Percentiles rank a stretch among this genome's conserved stretches.
Conservation (phyloP, 2,329 filamentous ascomycete genomes). For the Myriosclerotinia scirpicola region DNA sequence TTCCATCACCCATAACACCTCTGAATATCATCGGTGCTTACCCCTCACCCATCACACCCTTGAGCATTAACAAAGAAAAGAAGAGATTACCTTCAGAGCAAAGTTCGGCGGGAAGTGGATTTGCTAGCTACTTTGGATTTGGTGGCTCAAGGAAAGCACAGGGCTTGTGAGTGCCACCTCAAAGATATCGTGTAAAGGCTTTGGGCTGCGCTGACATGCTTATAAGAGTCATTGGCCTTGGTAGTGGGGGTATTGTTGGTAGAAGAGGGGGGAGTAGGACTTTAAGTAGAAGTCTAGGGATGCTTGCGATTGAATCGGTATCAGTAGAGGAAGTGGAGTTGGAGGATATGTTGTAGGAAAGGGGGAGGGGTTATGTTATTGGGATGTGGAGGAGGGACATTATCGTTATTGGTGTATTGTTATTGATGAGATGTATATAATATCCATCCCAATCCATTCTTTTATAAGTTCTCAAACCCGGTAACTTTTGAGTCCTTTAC, state of each 20-base stretch:
- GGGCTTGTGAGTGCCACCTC: slow-evolving; percentile 12
- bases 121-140: slow-evolving; percentile 23
- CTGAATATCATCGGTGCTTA: not conserved
- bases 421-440: not conserved
- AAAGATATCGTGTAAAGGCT: not conserved
- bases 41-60: not conserved
- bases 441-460: slow-evolving; percentile 10
- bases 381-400: not conserved
- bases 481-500: not conserved
- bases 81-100: slow-evolving; percentile 4
- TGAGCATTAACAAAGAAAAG: slow-evolving; percentile 6
- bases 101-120: slow-evolving; percentile 5
- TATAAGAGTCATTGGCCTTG: not conserved
- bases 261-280: not conserved
- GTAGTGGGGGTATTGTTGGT: not conserved
- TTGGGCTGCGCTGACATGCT: slow-evolving; percentile 3
- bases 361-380: not conserved
- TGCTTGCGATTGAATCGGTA: not conserved
- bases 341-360: not conserved
- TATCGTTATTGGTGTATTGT: not conserved
- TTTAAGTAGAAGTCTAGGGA: not conserved
- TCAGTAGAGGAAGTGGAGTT: slow-evolving; percentile 10
- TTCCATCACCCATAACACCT: not conserved
- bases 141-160: not conserved
- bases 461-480: not conserved